phyloP scores from a whole-genome alignment of 139 green algal genomes.

The Volvox africanus region DNA sequence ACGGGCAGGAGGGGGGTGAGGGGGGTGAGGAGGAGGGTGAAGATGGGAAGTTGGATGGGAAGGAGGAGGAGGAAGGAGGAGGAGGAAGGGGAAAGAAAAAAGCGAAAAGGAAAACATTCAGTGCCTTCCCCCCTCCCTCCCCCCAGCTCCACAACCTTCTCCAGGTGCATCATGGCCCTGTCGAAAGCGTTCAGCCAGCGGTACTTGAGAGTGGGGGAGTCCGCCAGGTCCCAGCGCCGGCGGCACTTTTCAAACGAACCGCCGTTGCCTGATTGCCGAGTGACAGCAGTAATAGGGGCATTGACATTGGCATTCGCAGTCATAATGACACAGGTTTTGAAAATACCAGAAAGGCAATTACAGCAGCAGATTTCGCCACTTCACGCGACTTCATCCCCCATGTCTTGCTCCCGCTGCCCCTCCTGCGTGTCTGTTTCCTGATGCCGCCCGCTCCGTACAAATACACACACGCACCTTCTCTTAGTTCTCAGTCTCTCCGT shows the following conservation, averaged over 20 bases:
- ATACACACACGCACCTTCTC: too few species aligned
- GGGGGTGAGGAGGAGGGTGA: not conserved
- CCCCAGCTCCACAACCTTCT: conserved; percentile 74
- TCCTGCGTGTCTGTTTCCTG: too few species aligned
- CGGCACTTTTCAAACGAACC: conserved; percentile 95
- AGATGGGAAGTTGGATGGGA: not conserved
- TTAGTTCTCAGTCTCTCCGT: too few species aligned
- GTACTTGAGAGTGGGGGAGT: conserved; percentile 90
- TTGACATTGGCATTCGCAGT: too few species aligned
- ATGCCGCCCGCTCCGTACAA: too few species aligned
- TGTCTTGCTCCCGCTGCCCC: too few species aligned
- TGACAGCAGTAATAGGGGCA: too few species aligned
- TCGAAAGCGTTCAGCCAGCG: conserved; percentile 93
- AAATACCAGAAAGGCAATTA: too few species aligned
- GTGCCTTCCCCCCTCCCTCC: not conserved
- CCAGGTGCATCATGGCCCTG: conserved; percentile 91
- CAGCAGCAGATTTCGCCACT: too few species aligned
- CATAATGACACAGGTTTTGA: too few species aligned
- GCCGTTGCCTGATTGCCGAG: conserved; percentile 87
- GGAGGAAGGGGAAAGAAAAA: not conserved
- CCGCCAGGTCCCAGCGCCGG: conserved; percentile 92
- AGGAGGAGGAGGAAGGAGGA: not conserved
- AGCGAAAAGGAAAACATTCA: not conserved
- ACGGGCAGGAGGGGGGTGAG: not conserved
- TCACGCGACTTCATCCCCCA: too few species aligned